Base-by-base conservation (phyloP, 768 basidiomycete species). In the Podaxis pistillaris region DNA sequence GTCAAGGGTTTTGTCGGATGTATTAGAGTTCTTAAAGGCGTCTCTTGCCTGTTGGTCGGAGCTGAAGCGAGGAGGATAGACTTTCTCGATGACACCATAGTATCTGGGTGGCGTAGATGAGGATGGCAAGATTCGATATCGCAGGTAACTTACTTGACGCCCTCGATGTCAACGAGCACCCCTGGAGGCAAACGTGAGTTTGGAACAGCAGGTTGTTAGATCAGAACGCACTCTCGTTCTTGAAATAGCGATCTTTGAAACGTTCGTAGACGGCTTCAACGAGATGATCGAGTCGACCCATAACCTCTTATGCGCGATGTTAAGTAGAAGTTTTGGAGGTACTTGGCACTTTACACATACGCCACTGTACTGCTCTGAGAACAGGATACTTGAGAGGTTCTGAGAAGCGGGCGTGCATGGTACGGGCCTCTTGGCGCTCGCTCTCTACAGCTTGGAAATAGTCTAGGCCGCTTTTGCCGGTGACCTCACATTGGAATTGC, bases 401-500 rank as follows among this genome's bases (percentile, higher is more conserved):
- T 15, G 96, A 93, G 76, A 99, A 98, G 69, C 93, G 84, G 49
- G 90, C 84, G 72, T 98, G 94, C 74, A 98, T 83, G 30, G 90
- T 91, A 61, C 89, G 83, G 36, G 92, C 92, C 77, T 98, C 97
- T 68, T 88, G 87, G 63, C 84, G 86, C 75, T 99, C 97, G 62
- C 93, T 95, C 68, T 93, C 88, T 50, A 96, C 81, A 24, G 97
- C 97, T 70, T 94, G 88, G 75, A 96, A 97, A 77, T 94, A 99
- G 79, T 93, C 91, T 58, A 98, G 83, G 59, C 89, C 88, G 67
- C 92, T 90, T 79, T 94, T 96, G 75, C 96, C 94, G 37, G 93
- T 94, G 70, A 96, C 93, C 79, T 98, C 96, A 73, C 96, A 98
- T 72, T 96, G 94, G 76, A 98, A 98, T 71, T 95, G 90, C 71